A percentile compares a stretch with the other conserved stretches of the same genome.
Evolutionary conservation across 192 early-diverging fungal genomes (phyloP).

Genomic region (Gonapodya prolifera): DNA sequence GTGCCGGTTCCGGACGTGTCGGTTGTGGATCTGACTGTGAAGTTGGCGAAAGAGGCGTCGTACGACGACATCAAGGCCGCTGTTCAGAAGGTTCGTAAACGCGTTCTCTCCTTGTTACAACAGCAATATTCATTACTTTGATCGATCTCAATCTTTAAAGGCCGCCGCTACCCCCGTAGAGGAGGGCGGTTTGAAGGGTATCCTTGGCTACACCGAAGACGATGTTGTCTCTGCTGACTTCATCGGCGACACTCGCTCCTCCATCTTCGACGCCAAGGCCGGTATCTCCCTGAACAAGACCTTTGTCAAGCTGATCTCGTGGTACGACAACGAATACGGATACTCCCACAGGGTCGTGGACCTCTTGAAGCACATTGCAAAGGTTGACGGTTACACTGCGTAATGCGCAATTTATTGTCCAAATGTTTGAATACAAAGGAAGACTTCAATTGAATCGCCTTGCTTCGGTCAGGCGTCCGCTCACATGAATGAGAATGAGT

Average conservation of each 20-base stretch:
- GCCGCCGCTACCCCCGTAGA: constrained; percentile 38
- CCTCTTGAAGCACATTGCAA: constrained; percentile 1
- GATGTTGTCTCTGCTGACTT: constrained; percentile 94
- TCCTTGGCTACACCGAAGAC: constrained; percentile 88
- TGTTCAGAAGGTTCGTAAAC: constrained; percentile 49
- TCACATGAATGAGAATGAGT: too few relatives aligned
- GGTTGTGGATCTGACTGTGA: constrained; percentile 92
- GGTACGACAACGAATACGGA: constrained; percentile 73
- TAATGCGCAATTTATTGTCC: too few relatives aligned
- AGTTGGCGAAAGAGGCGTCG: constrained; percentile 75
- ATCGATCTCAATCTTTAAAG: neutral
- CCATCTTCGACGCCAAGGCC: constrained; percentile 91
- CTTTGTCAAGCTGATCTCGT: constrained; percentile 94
- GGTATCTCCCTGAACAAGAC: constrained; percentile 86
- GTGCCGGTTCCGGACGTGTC: constrained; percentile 88
- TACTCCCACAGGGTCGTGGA: constrained; percentile 44
- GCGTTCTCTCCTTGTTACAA: neutral
- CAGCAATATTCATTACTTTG: neutral
- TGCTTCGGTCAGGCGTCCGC: too few relatives aligned
- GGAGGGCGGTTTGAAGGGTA: constrained; percentile 62
- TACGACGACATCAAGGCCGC: constrained; percentile 82
- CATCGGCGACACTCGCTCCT: constrained; percentile 77
- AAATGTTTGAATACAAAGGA: too few relatives aligned
- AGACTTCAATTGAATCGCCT: too few relatives aligned
- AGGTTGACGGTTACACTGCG: neutral